phyloP scores from a whole-genome alignment of 1,284 basidiomycete species.

The Rhodofomes roseus region DNA sequence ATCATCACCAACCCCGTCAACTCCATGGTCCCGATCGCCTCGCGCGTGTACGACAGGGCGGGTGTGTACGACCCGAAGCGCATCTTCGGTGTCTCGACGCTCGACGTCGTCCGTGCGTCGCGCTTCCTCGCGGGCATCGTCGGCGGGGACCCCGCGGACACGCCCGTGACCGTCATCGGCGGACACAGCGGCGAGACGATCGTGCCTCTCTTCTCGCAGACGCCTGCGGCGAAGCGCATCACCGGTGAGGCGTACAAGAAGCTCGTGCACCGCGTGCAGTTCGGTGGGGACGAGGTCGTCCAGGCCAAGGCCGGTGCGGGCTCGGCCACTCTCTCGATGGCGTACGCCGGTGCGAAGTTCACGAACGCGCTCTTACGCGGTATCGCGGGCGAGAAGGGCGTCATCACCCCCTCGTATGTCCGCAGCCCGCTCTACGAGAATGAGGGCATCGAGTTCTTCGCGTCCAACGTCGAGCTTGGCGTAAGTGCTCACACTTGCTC shows the following conservation, averaged over 20 bases:
- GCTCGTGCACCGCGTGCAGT: slow-evolving; percentile 90
- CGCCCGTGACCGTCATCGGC: slow-evolving; percentile 85
- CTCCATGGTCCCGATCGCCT: slow-evolving; percentile 97
- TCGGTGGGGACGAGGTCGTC: slow-evolving; percentile 93
- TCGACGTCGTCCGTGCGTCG: slow-evolving; percentile 94
- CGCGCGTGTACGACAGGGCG: slow-evolving; percentile 88
- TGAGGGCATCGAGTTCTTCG: slow-evolving; percentile 88
- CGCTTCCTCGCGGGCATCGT: slow-evolving; percentile 85
- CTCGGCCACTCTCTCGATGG: slow-evolving; percentile 88
- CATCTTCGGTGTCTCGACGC: slow-evolving; percentile 90
- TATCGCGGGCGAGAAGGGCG: slow-evolving; percentile 82
- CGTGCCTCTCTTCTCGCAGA: slow-evolving; percentile 91
- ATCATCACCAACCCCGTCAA: slow-evolving; percentile 98
- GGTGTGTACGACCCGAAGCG: slow-evolving; percentile 88
- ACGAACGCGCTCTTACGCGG: slow-evolving; percentile 80
- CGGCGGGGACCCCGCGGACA: slow-evolving; percentile 64
- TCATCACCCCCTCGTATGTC: slow-evolving; percentile 85
- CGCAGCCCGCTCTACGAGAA: slow-evolving; percentile 81
- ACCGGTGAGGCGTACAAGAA: slow-evolving; percentile 67
- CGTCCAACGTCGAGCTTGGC: slow-evolving; percentile 86
- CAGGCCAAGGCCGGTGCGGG: slow-evolving; percentile 90
- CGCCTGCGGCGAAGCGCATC: slow-evolving; percentile 56
- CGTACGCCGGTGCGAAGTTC: slow-evolving; percentile 90
- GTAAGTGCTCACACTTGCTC: slow-evolving; percentile 43
- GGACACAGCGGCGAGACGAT: slow-evolving; percentile 97